Evolutionary conservation across 2,329 filamentous ascomycete species (phyloP).

Genomic region (Endoconidiophora laricicola): DNA sequence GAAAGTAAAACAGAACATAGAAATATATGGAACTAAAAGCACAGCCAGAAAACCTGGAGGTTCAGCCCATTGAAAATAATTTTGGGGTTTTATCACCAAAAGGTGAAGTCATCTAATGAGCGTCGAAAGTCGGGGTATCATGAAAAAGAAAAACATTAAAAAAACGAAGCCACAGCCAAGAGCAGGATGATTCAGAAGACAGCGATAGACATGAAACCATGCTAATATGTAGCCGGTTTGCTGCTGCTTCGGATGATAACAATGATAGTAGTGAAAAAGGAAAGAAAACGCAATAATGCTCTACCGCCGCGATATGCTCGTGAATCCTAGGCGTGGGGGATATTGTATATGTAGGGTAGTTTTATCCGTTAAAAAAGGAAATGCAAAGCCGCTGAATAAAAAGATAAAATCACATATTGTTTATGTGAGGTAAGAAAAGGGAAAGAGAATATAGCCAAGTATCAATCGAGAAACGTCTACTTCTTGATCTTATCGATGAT

Average conservation of each 20-base stretch:
- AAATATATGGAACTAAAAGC: background rate
- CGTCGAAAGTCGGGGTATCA: conserved; percentile 30
- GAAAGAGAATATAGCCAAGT: too few relatives aligned
- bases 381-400: background rate
- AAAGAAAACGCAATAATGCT: conserved; percentile 26
- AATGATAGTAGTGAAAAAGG: background rate
- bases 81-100: background rate
- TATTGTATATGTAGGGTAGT: background rate
- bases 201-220: too few relatives aligned
- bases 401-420: background rate
- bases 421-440: background rate
- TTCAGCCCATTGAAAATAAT: background rate
- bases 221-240: too few relatives aligned
- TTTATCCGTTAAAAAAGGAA: background rate
- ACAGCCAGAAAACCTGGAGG: background rate
- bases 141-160: conserved; percentile 3
- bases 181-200: too few relatives aligned
- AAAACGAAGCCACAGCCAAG: background rate
- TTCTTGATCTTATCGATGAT: conserved; percentile 28
- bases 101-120: conserved; percentile 22
- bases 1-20: background rate
- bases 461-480: background rate
- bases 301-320: conserved; percentile 20
- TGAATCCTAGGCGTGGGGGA: conserved; percentile 28
- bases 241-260: too few relatives aligned